These are phyloP conservation scores for Closterium sp. DNA, from an alignment of 139 green algal species.

Conservation along the genomic window DNA sequence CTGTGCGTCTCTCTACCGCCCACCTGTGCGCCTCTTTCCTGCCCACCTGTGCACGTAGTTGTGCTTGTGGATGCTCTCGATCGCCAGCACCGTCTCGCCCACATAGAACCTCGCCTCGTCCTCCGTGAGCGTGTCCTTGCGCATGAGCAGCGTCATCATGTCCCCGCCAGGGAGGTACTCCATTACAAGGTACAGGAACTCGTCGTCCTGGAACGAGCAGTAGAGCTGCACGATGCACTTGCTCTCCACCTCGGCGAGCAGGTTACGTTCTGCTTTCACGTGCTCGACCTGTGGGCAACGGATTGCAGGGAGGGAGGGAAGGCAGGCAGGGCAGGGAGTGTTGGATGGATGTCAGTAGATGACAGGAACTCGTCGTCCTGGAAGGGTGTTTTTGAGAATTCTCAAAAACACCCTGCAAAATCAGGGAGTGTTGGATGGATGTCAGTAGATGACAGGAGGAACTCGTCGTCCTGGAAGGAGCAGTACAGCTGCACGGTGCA, in stretches of 20 bases:
- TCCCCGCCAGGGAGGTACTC: conserved; percentile 96
- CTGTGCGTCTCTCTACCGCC: no score
- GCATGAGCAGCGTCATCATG: conserved; percentile 98
- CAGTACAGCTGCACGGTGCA: conserved; percentile 92
- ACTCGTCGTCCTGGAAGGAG: conserved; percentile 92
- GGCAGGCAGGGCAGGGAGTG: not conserved
- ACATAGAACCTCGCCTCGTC: conserved; percentile 84
- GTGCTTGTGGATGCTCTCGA: conserved; percentile 84
- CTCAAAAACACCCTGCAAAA: no score
- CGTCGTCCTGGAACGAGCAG: conserved; percentile 93
- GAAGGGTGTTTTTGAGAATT: no score
- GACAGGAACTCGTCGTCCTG: conserved; percentile 89
- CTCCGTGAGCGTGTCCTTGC: conserved; percentile 91
- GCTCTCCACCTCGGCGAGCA: conserved; percentile 88
- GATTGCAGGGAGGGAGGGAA: no score
- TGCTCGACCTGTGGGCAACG: conserved; percentile 61
- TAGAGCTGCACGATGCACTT: conserved; percentile 88
- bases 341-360: no score
- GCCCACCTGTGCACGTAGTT: conserved; percentile 88
- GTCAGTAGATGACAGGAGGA: conserved; percentile 68
- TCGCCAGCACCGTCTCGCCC: conserved; percentile 72
- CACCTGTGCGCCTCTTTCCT: conserved; percentile 84
- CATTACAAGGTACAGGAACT: conserved; percentile 96
- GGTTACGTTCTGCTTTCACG: conserved; percentile 91
- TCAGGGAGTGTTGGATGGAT: no score